Percentiles rank a stretch among this genome's conserved stretches.
These are phyloP conservation scores for Canariomyces notabilis DNA, from an alignment of 2,329 filamentous ascomycete species.

Conservation along the genomic window DNA sequence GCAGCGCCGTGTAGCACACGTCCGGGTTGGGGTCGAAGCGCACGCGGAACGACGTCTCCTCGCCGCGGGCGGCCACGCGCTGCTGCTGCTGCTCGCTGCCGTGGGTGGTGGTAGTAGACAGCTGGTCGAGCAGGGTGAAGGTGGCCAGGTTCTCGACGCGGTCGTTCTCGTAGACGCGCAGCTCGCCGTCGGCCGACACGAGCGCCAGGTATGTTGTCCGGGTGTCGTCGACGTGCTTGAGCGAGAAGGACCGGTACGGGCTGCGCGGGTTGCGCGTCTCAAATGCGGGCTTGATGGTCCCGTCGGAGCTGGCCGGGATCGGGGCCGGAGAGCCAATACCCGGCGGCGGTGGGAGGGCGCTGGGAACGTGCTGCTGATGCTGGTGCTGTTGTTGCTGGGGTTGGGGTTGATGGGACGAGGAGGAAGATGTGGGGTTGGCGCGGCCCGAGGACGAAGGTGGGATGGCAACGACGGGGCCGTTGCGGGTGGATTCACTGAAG, in stretches of 20 bases:
- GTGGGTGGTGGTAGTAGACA: constrained; percentile 36
- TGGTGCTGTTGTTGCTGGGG: constrained; percentile 6
- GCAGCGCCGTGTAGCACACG: constrained; percentile 69
- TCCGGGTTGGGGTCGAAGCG: constrained; percentile 85
- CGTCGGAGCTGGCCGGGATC: background rate
- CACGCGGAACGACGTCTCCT: constrained; percentile 82
- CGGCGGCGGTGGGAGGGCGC: background rate
- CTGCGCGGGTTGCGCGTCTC: constrained; percentile 55
- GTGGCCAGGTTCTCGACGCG: constrained; percentile 75
- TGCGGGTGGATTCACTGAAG: constrained; percentile 56
- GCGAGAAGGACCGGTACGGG: constrained; percentile 75
- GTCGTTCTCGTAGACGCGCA: constrained; percentile 79
- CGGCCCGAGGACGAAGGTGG: constrained; percentile 7
- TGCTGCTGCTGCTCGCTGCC: constrained; percentile 41
- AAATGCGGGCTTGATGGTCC: constrained; percentile 42
- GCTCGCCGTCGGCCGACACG: constrained; percentile 73
- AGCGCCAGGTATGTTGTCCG: constrained; percentile 80
- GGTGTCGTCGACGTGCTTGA: constrained; percentile 75
- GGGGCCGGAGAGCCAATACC: background rate
- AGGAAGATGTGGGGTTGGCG: background rate
- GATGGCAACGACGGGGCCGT: constrained; percentile 14
- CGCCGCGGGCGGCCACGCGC: constrained; percentile 60
- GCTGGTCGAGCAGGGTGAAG: constrained; percentile 70
- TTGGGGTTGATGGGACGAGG: no score
- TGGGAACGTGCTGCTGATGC: constrained; percentile 13